phyloP scores from a whole-genome alignment of 2,329 filamentous ascomycete species.

The Acephala macrosclerotiorum region DNA sequence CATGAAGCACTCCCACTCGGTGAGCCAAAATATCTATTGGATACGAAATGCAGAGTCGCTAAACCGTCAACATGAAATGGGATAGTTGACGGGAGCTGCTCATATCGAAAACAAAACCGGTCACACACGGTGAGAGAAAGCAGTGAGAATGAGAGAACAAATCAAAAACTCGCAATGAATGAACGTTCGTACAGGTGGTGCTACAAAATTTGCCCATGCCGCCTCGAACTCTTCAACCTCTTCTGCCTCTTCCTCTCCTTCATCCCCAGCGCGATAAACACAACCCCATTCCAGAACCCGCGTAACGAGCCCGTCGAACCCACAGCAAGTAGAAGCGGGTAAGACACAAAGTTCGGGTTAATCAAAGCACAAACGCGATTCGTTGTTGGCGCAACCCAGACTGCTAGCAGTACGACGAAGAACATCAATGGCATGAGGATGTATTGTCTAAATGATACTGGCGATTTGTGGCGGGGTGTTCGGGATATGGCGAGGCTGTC shows the following conservation, averaged over 20 bases:
- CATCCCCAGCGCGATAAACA: constrained; percentile 49
- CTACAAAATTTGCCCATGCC: no score
- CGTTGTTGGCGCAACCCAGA: constrained; percentile 76
- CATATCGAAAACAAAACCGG: not conserved
- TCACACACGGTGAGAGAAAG: not conserved
- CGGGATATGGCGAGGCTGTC: not conserved
- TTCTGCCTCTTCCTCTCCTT: constrained; percentile 35
- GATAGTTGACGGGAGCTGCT: not conserved
- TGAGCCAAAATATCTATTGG: not conserved
- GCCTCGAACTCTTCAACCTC: not conserved
- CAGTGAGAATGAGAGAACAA: no score
- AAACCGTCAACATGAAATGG: not conserved
- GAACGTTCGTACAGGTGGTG: no score
- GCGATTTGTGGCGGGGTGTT: constrained; percentile 31
- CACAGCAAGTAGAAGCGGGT: constrained; percentile 77
- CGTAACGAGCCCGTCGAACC: constrained; percentile 54
- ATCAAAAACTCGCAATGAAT: no score
- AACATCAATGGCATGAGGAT: constrained; percentile 64
- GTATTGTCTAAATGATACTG: constrained; percentile 48
- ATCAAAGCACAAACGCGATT: constrained; percentile 67
- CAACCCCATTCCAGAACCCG: constrained; percentile 78
- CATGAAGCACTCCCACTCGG: not conserved
- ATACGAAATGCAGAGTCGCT: not conserved
- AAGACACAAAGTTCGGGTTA: constrained; percentile 67
- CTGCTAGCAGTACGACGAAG: constrained; percentile 72